Percentiles rank a stretch among this genome's conserved stretches.
Evolutionary conservation across 2,329 filamentous ascomycete genomes (phyloP).

Genomic region (Pseudocercospora pini-densiflorae): DNA sequence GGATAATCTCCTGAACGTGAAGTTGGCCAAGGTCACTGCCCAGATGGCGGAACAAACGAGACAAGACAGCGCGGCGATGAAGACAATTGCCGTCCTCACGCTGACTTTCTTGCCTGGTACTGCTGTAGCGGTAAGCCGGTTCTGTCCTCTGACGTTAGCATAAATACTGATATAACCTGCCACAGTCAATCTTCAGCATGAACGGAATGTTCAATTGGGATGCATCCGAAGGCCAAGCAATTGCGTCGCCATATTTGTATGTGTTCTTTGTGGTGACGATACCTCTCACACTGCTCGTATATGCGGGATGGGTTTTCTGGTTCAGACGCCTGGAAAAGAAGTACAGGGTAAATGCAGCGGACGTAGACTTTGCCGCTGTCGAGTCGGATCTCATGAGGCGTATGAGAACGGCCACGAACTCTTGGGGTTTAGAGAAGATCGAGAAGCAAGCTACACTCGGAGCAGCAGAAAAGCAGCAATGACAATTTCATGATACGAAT

Average conservation of each 20-base stretch:
- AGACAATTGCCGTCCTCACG: conserved; percentile 51
- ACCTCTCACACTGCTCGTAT: conserved; percentile 38
- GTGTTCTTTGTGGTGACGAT: conserved; percentile 41
- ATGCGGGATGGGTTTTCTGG: conserved; percentile 38
- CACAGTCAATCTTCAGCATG: conserved; percentile 41
- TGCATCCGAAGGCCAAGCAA: conserved; percentile 23
- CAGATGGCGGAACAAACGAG: conserved; percentile 40
- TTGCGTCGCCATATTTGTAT: conserved; percentile 39
- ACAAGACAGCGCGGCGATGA: conserved; percentile 50
- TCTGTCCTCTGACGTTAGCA: neutral
- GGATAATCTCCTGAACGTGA: conserved; percentile 41
- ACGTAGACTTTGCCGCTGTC: conserved; percentile 33
- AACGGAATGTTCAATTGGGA: conserved; percentile 38
- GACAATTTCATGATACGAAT: neutral
- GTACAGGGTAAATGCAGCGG: conserved; percentile 35
- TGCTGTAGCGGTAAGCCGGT: conserved; percentile 37
- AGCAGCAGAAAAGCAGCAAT: conserved; percentile 16
- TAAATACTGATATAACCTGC: conserved; percentile 13
- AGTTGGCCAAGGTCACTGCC: conserved; percentile 41
- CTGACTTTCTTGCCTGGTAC: conserved; percentile 50
- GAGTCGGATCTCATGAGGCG: conserved; percentile 38
- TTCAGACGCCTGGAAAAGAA: conserved; percentile 32
- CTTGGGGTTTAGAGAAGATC: conserved; percentile 24
- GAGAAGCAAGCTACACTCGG: conserved; percentile 25
- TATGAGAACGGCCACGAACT: conserved; percentile 36